Evolutionary conservation across 2,329 filamentous ascomycete species (phyloP).

Genomic region (Colletotrichum cordylinicola): DNA sequence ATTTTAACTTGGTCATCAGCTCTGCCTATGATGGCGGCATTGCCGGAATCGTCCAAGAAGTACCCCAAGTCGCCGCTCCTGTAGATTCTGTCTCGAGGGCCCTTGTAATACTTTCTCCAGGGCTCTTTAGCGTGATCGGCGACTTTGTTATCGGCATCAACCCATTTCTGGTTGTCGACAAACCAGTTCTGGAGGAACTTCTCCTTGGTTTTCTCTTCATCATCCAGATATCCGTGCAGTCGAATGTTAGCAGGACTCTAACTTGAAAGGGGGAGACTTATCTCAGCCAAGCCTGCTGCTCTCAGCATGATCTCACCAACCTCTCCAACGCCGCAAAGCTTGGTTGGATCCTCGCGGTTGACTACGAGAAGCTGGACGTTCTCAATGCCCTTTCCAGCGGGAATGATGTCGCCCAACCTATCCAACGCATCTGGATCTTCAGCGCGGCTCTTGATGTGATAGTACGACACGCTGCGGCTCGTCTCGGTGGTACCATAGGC

Average conservation of each 20-base stretch:
- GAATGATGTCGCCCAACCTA: slow-evolving; percentile 70
- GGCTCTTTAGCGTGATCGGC: slow-evolving; percentile 55
- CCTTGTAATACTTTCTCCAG: slow-evolving; percentile 81
- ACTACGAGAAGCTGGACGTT: slow-evolving; percentile 90
- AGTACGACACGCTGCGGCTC: slow-evolving; percentile 62
- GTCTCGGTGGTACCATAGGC: slow-evolving; percentile 90
- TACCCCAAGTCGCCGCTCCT: slow-evolving; percentile 66
- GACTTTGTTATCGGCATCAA: slow-evolving; percentile 63
- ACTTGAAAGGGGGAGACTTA: background rate
- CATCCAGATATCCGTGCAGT: slow-evolving; percentile 85
- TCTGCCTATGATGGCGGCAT: slow-evolving; percentile 78
- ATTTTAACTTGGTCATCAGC: slow-evolving; percentile 94
- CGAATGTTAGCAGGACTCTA: background rate
- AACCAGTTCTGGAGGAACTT: slow-evolving; percentile 77
- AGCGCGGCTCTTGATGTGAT: slow-evolving; percentile 71
- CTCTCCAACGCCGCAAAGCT: slow-evolving; percentile 78
- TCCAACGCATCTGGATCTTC: slow-evolving; percentile 62
- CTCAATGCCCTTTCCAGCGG: slow-evolving; percentile 84
- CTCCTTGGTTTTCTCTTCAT: background rate
- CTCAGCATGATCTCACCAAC: slow-evolving; percentile 85
- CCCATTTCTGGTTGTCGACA: slow-evolving; percentile 74
- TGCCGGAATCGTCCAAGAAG: slow-evolving; percentile 63
- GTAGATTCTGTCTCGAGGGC: slow-evolving; percentile 87
- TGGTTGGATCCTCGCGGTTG: slow-evolving; percentile 67
- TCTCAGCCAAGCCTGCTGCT: slow-evolving; percentile 69